phyloP scores from a whole-genome alignment of 441 rosid species.

The Melastoma candidum region DNA sequence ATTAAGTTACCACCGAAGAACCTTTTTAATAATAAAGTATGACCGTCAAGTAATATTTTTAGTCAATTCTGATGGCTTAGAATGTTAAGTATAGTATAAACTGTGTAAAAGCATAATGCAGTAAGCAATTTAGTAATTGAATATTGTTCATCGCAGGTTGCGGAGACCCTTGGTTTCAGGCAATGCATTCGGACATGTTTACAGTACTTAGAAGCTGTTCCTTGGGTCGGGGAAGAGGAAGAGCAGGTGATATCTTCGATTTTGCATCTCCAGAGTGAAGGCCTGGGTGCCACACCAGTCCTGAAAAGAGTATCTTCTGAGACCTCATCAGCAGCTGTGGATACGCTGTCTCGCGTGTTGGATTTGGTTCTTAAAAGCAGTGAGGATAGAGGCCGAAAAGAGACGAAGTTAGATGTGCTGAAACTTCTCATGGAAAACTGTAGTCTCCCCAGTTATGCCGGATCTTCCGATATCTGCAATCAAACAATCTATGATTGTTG shows the following conservation, averaged over 20 bases:
- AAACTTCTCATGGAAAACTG: slow-evolving; percentile 82
- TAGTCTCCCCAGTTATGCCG: slow-evolving; percentile 25
- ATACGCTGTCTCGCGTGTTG: slow-evolving; percentile 64
- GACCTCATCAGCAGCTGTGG: slow-evolving; percentile 42
- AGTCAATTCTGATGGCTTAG: no score
- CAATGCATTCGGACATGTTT: slow-evolving; percentile 69
- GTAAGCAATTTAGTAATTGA: no score
- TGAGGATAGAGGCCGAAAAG: slow-evolving; percentile 85
- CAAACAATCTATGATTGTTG: slow-evolving; percentile 61
- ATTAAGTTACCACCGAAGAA: no score
- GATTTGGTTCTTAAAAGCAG: slow-evolving; percentile 83
- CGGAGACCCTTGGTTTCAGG: slow-evolving; percentile 63
- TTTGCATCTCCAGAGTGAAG: slow-evolving; percentile 57
- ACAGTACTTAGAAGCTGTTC: slow-evolving; percentile 96
- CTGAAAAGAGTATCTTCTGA: slow-evolving; percentile 63
- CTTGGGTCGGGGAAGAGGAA: slow-evolving; percentile 97
- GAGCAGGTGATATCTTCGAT: slow-evolving; percentile 86
- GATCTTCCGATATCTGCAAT: slow-evolving; percentile 48
- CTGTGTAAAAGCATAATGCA: no score
- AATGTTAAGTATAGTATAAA: no score
- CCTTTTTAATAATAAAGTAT: no score
- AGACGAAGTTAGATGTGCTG: slow-evolving; percentile 76
- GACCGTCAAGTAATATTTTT: no score
- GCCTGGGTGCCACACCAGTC: slow-evolving; percentile 55
- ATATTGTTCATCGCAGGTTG: slow-evolving; percentile 35